These are phyloP conservation scores for Cnidoscolus chayamansa DNA, from an alignment of 441 rosid species.

Conservation along the genomic window DNA sequence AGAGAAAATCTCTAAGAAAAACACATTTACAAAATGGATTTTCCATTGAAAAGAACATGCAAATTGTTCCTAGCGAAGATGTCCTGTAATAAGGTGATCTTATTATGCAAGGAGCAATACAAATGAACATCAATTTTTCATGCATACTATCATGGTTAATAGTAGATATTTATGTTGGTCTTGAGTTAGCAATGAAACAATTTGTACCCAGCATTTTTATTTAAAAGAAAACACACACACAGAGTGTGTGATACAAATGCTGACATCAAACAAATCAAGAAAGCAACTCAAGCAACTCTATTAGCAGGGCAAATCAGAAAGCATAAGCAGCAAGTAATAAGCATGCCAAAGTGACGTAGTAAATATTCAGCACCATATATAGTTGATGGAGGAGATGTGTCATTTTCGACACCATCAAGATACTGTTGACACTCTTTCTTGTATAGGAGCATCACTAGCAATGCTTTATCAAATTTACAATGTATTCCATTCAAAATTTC, in stretches of 20 bases:
- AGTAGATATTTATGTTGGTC: neutral
- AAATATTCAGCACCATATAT: conserved; percentile 97
- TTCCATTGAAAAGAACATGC: too few relatives aligned
- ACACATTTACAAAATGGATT: too few relatives aligned
- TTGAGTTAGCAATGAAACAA: neutral
- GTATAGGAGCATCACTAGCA: conserved; percentile 77
- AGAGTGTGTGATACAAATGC: neutral
- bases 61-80: too few relatives aligned
- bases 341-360: conserved; percentile 87
- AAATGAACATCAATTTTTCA: neutral
- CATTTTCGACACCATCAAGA: conserved; percentile 48
- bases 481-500: conserved; percentile 87
- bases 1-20: too few relatives aligned
- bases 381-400: conserved; percentile 69
- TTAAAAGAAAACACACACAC: neutral
- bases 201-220: neutral
- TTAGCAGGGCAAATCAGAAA: conserved; percentile 3
- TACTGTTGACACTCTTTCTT: conserved; percentile 91
- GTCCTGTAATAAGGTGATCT: too few relatives aligned
- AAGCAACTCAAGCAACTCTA: too few relatives aligned
- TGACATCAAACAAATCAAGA: neutral
- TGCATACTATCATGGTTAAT: neutral
- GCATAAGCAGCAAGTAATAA: neutral
- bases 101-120: too few relatives aligned
- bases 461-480: conserved; percentile 86